These are phyloP conservation scores for Osmozyma mogii DNA, from an alignment of 805 yeast species.

Conservation along the genomic window DNA sequence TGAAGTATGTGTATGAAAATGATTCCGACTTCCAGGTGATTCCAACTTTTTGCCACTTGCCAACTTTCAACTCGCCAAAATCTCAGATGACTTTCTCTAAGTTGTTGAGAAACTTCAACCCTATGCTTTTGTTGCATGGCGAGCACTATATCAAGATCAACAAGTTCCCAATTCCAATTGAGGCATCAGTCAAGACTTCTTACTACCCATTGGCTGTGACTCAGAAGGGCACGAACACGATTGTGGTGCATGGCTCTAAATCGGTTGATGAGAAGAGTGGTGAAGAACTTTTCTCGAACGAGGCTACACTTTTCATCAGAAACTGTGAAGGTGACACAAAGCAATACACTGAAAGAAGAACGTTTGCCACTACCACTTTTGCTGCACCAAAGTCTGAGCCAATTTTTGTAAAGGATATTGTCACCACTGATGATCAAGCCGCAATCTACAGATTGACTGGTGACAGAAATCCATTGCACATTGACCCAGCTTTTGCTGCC, in stretches of 20 bases:
- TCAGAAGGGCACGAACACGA: slow-evolving; percentile 82
- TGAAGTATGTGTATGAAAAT: slow-evolving; percentile 74
- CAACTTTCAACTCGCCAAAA: slow-evolving; percentile 61
- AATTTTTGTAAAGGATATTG: slow-evolving; percentile 52
- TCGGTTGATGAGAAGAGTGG: slow-evolving; percentile 62
- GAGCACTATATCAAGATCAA: slow-evolving; percentile 82
- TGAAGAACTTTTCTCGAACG: slow-evolving; percentile 69
- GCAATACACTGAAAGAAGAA: slow-evolving; percentile 38
- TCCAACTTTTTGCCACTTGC: slow-evolving; percentile 87
- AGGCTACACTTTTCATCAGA: slow-evolving; percentile 78
- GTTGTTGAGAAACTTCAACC: slow-evolving; percentile 75
- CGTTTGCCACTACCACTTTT: slow-evolving; percentile 59
- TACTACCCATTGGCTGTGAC: slow-evolving; percentile 63
- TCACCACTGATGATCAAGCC: slow-evolving; percentile 68
- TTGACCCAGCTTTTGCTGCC: slow-evolving; percentile 85
- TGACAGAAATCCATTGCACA: slow-evolving; percentile 91
- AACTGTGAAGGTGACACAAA: slow-evolving; percentile 55
- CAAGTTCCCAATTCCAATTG: slow-evolving; percentile 72
- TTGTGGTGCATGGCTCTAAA: slow-evolving; percentile 65
- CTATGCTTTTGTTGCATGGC: slow-evolving; percentile 85
- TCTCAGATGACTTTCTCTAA: slow-evolving; percentile 50
- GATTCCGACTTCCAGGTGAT: slow-evolving; percentile 71
- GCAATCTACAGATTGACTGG: slow-evolving; percentile 88
- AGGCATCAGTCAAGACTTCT: slow-evolving; percentile 54
- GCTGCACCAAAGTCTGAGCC: slow-evolving; percentile 55